Evolutionary conservation across 768 basidiomycete genomes (phyloP).

Genomic region (Tylopilus sp.): DNA sequence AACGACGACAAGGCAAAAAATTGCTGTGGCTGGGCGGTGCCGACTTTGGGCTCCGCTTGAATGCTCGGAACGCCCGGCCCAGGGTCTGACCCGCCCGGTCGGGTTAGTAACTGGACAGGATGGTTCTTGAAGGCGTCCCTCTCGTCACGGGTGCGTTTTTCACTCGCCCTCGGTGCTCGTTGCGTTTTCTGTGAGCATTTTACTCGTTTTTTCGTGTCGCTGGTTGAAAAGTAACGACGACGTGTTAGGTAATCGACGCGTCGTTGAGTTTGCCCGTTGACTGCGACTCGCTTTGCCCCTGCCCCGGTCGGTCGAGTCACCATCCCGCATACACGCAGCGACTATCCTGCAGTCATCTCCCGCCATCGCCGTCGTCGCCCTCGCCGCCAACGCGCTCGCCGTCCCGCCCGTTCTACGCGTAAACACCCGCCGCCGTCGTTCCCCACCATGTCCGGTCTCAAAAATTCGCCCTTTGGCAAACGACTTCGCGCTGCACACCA

Average conservation of each 20-base stretch:
- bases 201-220: slow-evolving; percentile 17
- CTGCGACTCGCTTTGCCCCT: slow-evolving; percentile 23
- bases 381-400: not conserved
- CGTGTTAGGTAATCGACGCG: slow-evolving; percentile 33
- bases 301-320: slow-evolving; percentile 15
- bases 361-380: not conserved
- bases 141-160: not conserved
- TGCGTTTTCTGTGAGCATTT: slow-evolving; percentile 6
- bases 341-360: not conserved
- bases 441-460: slow-evolving; percentile 62
- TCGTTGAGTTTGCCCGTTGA: slow-evolving; percentile 19
- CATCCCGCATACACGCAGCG: slow-evolving; percentile 3
- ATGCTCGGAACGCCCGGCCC: not conserved
- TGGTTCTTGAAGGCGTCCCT: not conserved
- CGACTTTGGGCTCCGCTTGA: slow-evolving; percentile 17
- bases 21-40: slow-evolving; percentile 2
- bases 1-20: slow-evolving; percentile 11
- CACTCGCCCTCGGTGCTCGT: not conserved
- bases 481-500: slow-evolving; percentile 71
- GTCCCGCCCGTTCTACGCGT: not conserved
- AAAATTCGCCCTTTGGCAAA: slow-evolving; percentile 84
- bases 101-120: slow-evolving; percentile 12
- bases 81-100: slow-evolving; percentile 5
- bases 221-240: slow-evolving; percentile 20
- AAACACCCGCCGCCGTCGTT: not conserved